These are phyloP conservation scores for Spinacia oleracea DNA, from an alignment of 179 eudicot genomes.

Conservation along the genomic window DNA sequence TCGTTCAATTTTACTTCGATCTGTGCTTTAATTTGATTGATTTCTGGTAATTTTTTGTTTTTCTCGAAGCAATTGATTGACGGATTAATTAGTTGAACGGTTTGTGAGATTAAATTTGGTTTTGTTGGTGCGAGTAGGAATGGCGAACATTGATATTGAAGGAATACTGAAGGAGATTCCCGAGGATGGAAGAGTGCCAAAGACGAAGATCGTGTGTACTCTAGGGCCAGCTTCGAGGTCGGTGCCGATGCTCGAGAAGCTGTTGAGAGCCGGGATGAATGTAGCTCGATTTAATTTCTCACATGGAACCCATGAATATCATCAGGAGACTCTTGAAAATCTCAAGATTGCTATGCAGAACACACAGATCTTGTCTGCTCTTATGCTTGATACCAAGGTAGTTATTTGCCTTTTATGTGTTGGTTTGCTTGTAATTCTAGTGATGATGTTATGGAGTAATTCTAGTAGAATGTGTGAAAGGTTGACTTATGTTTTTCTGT, in stretches of 20 bases:
- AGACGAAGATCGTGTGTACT: conserved; percentile 92
- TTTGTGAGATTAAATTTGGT: not conserved
- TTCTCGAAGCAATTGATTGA: not conserved
- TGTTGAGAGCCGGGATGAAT: conserved; percentile 77
- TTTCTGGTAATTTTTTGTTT: too few species aligned
- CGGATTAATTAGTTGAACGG: not conserved
- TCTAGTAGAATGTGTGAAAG: too few species aligned
- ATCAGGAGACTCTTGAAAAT: conserved; percentile 72
- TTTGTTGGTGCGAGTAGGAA: not conserved
- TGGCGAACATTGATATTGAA: conserved; percentile 47
- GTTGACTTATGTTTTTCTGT: not conserved
- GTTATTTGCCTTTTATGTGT: not conserved
- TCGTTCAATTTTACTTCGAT: too few species aligned
- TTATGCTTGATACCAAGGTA: conserved; percentile 94
- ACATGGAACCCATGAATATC: conserved; percentile 79
- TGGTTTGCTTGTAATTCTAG: not conserved
- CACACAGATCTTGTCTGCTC: conserved; percentile 77
- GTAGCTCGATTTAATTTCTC: conserved; percentile 88
- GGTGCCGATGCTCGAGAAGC: conserved; percentile 75
- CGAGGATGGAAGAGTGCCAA: conserved; percentile 66
- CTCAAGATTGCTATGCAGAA: conserved; percentile 76
- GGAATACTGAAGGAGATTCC: conserved; percentile 43
- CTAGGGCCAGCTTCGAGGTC: conserved; percentile 76
- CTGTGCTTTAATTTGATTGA: not conserved
- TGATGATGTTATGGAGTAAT: too few species aligned